Evolutionary conservation across 352 stramenopile species (phyloP).

Genomic region (Halophytophthora batemanensis): DNA sequence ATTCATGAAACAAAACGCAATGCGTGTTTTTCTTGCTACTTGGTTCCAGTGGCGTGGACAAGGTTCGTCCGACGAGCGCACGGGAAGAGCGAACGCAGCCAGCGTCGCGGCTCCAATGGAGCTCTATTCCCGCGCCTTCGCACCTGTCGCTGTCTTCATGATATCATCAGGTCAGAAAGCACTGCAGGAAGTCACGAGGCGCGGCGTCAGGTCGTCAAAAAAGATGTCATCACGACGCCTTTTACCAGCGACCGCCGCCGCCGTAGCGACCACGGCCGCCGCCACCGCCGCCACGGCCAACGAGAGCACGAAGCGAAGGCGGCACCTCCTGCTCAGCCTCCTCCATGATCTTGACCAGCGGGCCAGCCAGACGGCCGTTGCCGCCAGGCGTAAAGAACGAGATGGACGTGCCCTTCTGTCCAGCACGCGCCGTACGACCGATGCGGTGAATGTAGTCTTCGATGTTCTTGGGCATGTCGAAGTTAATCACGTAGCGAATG

Average conservation of each 20-base stretch:
- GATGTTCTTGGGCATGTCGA: constrained; percentile 98
- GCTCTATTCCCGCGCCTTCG: no score
- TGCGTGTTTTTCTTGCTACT: no score
- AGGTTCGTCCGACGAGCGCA: no score
- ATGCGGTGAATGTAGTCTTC: constrained; percentile 99
- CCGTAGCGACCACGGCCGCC: constrained; percentile 57
- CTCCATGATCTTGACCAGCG: constrained; percentile 87
- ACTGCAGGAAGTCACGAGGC: no score
- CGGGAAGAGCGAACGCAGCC: no score
- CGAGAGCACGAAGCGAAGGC: constrained; percentile 69
- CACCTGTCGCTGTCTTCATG: no score
- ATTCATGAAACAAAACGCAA: no score
- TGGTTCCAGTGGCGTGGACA: no score
- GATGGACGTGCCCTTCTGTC: constrained; percentile 96
- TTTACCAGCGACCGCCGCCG: constrained; percentile 52
- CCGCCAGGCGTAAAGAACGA: constrained; percentile 98
- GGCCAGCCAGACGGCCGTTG: constrained; percentile 75
- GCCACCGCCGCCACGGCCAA: constrained; percentile 53
- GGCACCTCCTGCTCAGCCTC: constrained; percentile 90
- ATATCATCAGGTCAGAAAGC: no score
- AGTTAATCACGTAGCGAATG: constrained; percentile 99
- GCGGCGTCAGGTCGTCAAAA: no score
- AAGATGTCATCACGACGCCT: no score
- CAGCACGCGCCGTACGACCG: constrained; percentile 94
- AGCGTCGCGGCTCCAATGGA: no score